Percentiles rank a stretch among this genome's conserved stretches.
Conservation (phyloP, 2,329 filamentous ascomycete species). For the Herpotrichia juniperi region DNA sequence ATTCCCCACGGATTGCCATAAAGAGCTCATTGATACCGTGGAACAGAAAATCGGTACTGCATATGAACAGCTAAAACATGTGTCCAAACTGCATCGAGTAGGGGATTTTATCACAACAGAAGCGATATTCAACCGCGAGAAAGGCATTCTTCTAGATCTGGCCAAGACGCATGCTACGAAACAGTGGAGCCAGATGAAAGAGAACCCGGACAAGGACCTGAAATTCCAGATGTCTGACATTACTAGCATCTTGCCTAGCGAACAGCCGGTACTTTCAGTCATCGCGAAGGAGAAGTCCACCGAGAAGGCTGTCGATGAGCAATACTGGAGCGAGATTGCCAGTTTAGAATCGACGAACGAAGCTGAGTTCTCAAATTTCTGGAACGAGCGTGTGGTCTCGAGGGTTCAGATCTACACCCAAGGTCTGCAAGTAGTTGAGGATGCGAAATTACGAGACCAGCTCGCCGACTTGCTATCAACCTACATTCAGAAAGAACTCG, state of each 20-base stretch:
- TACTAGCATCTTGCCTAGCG: conserved; percentile 9
- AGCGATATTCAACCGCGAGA: conserved; percentile 9
- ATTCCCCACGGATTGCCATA: conserved; percentile 8
- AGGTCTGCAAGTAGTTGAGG: conserved; percentile 28
- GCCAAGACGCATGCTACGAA: conserved; percentile 25
- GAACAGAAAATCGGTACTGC: not conserved
- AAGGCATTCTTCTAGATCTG: conserved; percentile 18
- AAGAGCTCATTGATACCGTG: not conserved
- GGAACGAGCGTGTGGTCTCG: conserved; percentile 36
- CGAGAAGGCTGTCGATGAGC: conserved; percentile 26
- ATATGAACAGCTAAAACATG: not conserved
- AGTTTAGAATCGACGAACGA: conserved; percentile 36
- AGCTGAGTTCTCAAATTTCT: conserved; percentile 35
- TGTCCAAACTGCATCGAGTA: conserved; percentile 9
- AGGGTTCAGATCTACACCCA: conserved; percentile 33
- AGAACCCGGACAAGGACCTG: conserved; percentile 23
- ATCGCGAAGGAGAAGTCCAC: conserved; percentile 24
- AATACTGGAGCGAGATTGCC: conserved; percentile 31
- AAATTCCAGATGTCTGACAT: conserved; percentile 31
- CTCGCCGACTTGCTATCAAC: conserved; percentile 37
- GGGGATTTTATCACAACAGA: conserved; percentile 26
- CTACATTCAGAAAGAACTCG: conserved; percentile 39
- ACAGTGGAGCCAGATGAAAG: conserved; percentile 31
- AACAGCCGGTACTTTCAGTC: conserved; percentile 14
- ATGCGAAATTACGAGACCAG: conserved; percentile 40